These are phyloP conservation scores for Botrytis porri DNA, from an alignment of 2,329 filamentous ascomycete species.

Conservation along the genomic window DNA sequence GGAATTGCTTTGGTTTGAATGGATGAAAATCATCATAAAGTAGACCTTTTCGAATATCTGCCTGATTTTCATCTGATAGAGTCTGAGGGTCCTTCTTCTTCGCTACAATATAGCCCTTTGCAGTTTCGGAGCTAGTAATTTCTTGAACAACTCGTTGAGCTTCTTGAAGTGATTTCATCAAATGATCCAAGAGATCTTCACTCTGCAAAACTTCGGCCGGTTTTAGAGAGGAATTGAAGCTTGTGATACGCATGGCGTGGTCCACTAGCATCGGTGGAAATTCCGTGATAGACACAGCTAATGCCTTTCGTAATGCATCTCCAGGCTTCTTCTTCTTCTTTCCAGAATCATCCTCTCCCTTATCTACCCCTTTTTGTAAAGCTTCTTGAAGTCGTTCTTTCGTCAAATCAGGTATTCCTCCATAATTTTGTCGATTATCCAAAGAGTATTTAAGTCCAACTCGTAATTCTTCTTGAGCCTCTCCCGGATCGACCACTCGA, in stretches of 20 bases:
- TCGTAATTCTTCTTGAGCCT: slow-evolving; percentile 78
- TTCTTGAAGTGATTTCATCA: slow-evolving; percentile 66
- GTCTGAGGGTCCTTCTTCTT: slow-evolving; percentile 49
- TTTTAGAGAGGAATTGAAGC: slow-evolving; percentile 66
- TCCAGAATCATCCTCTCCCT: slow-evolving; percentile 53
- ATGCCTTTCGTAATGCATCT: slow-evolving; percentile 72
- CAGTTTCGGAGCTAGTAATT: slow-evolving; percentile 62
- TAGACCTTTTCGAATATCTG: slow-evolving; percentile 44
- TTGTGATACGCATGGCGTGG: slow-evolving; percentile 69
- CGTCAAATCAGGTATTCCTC: slow-evolving; percentile 71
- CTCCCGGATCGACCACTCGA: slow-evolving; percentile 75
- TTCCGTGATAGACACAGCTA: slow-evolving; percentile 83
- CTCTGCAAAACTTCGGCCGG: slow-evolving; percentile 68
- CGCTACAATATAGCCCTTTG: slow-evolving; percentile 86
- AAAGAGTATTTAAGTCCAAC: slow-evolving; percentile 76
- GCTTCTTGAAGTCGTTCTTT: slow-evolving; percentile 68
- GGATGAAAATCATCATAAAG: slow-evolving; percentile 96
- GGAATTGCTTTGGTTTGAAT: slow-evolving; percentile 79
- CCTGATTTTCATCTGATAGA: slow-evolving; percentile 35
- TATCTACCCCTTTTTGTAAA: slow-evolving; percentile 63
- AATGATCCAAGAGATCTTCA: slow-evolving; percentile 59
- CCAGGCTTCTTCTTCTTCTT: slow-evolving; percentile 70
- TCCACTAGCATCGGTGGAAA: slow-evolving; percentile 85
- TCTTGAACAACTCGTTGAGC: slow-evolving; percentile 67
- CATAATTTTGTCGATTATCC: slow-evolving; percentile 79